Evolutionary conservation across 2,329 filamentous ascomycete species (phyloP).

Genomic region (Colletotrichum sp.): DNA sequence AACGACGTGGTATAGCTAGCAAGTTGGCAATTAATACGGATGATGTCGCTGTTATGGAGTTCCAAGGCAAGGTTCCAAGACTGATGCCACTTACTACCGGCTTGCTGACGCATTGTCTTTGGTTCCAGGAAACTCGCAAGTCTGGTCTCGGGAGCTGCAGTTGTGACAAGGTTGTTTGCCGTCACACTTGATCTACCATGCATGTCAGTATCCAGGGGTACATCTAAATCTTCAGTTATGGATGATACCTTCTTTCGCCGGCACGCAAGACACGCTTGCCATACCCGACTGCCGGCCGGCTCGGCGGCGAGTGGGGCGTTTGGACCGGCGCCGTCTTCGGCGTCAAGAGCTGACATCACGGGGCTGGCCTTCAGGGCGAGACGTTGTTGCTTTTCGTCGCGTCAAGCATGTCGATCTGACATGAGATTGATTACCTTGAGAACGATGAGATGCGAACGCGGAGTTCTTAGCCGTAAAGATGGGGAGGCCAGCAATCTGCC

Average conservation of each 20-base stretch:
- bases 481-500: neutral
- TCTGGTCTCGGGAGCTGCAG: slow-evolving; percentile 24
- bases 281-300: neutral
- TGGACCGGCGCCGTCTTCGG: neutral
- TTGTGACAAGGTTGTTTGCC: slow-evolving; percentile 28
- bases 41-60: neutral
- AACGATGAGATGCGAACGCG: neutral
- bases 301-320: neutral
- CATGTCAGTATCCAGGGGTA: neutral
- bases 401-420: too few relatives aligned
- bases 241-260: neutral
- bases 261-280: neutral
- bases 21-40: neutral
- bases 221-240: fast-evolving
- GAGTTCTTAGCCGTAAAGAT: neutral
- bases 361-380: neutral
- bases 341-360: neutral
- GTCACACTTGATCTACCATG: slow-evolving; percentile 28
- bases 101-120: slow-evolving; percentile 28
- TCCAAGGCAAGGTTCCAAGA: neutral
- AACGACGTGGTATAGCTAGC: slow-evolving; percentile 24
- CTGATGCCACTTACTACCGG: slow-evolving; percentile 15
- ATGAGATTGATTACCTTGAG: neutral
- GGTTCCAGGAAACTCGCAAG: slow-evolving; percentile 25
- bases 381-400: fast-evolving